Conservation (phyloP, 352 stramenopile species). For the Pythium aristosporum region DNA sequence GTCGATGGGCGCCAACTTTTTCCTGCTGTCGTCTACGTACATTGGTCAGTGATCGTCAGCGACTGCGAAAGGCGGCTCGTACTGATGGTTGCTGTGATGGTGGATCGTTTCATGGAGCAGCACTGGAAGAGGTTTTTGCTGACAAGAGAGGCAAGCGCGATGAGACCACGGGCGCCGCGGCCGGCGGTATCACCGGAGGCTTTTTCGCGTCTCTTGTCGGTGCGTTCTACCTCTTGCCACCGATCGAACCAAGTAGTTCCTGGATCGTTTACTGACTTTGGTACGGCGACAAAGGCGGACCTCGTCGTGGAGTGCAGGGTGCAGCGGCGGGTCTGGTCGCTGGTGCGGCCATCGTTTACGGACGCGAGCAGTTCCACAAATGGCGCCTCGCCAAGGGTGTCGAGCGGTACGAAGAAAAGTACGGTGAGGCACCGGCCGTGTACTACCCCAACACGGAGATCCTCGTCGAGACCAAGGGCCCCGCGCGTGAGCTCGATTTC, state of each 20-base stretch:
- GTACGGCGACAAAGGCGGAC: slow-evolving; percentile 41
- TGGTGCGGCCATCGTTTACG: slow-evolving; percentile 60
- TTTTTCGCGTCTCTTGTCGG: slow-evolving; percentile 71
- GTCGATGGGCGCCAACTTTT: slow-evolving; percentile 86
- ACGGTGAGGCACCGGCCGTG: slow-evolving; percentile 54
- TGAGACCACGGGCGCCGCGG: slow-evolving; percentile 49
- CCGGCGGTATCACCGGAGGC: slow-evolving; percentile 64
- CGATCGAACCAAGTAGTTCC: background rate
- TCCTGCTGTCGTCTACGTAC: slow-evolving; percentile 82
- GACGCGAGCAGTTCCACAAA: slow-evolving; percentile 68
- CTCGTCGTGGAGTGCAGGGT: slow-evolving; percentile 65
- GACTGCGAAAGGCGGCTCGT: background rate
- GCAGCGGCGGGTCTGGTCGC: slow-evolving; percentile 55
- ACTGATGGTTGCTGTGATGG: background rate
- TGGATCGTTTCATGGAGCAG: slow-evolving; percentile 25
- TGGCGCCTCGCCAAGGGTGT: slow-evolving; percentile 76
- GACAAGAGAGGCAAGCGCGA: slow-evolving; percentile 70
- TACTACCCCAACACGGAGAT: slow-evolving; percentile 64
- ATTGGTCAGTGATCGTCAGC: slow-evolving; percentile 41
- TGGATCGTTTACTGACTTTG: background rate
- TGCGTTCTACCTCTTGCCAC: slow-evolving; percentile 26
- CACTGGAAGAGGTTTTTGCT: slow-evolving; percentile 73
- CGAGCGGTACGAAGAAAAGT: slow-evolving; percentile 81
- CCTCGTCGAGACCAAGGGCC: slow-evolving; percentile 62
- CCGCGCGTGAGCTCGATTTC: slow-evolving; percentile 54